Conservation (phyloP, 2,329 filamentous ascomycete species). For the Fusarium globosum region DNA sequence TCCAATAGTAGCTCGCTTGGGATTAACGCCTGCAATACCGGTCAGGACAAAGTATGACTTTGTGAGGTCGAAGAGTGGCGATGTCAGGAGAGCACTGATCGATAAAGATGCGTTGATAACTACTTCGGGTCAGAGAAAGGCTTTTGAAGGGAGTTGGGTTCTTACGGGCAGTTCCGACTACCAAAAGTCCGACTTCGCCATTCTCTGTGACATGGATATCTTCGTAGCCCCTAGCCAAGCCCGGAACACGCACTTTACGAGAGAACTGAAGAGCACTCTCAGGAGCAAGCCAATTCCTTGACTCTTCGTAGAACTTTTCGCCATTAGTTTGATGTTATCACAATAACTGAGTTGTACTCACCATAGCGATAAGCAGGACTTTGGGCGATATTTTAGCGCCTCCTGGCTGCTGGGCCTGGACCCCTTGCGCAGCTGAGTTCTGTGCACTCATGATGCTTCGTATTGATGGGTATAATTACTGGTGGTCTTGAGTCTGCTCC, state of each 20-base stretch:
- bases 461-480: neutral
- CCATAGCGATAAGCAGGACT: conserved; percentile 32
- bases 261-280: conserved; percentile 15
- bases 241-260: conserved; percentile 20
- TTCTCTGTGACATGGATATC: conserved; percentile 15
- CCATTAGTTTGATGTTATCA: neutral
- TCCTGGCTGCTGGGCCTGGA: neutral
- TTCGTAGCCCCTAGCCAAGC: conserved; percentile 24
- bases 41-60: conserved; percentile 38
- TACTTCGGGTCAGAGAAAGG: neutral
- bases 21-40: conserved; percentile 36
- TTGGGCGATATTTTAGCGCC: conserved; percentile 10
- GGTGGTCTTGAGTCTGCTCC: fast-evolving
- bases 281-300: conserved; percentile 19
- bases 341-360: neutral
- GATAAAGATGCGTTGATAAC: conserved; percentile 34
- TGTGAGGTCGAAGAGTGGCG: conserved; percentile 25
- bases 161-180: conserved; percentile 30
- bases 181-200: conserved; percentile 18
- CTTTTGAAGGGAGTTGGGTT: fast-evolving
- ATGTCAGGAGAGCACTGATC: conserved; percentile 22
- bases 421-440: neutral
- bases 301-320: conserved; percentile 24
- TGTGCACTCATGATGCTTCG: neutral
- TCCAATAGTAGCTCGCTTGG: conserved; percentile 33